Conservation (phyloP, 2,329 filamentous ascomycete species). For the Rhynchosporium graminicola region DNA sequence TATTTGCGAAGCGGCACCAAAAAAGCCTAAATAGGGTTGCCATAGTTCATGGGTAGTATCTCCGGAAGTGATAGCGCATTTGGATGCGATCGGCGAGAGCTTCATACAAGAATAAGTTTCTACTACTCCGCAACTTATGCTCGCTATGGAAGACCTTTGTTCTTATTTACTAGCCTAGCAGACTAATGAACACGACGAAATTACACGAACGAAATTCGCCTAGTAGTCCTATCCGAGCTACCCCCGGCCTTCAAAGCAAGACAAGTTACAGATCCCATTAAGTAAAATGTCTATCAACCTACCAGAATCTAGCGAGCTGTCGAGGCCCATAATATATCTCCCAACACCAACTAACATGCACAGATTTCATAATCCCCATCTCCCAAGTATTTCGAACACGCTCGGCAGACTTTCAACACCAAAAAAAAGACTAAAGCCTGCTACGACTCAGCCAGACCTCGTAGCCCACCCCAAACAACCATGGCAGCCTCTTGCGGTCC, state of each 20-base stretch:
- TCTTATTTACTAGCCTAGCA: too few relatives aligned
- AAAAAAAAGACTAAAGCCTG: background rate
- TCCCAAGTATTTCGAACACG: background rate
- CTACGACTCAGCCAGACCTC: background rate
- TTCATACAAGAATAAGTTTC: too few relatives aligned
- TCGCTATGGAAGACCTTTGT: too few relatives aligned
- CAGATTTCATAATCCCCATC: background rate
- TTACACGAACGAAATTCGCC: too few relatives aligned
- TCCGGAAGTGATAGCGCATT: too few relatives aligned
- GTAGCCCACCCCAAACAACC: background rate
- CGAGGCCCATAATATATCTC: background rate
- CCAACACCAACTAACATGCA: background rate
- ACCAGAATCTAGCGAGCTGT: background rate
- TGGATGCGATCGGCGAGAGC: too few relatives aligned
- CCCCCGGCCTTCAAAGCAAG: background rate
- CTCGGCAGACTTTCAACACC: background rate
- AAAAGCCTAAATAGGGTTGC: too few relatives aligned
- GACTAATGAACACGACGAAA: too few relatives aligned
- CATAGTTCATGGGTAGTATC: too few relatives aligned
- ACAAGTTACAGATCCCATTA: background rate
- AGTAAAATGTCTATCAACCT: background rate
- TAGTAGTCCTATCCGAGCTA: background rate
- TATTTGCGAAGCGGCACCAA: too few relatives aligned
- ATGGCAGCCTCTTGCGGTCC: background rate
- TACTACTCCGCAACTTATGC: too few relatives aligned